Percentiles rank a stretch among this genome's conserved stretches.
phyloP scores from a whole-genome alignment of 495 filamentous ascomycete genomes.

The Pyronema omphalodes region DNA sequence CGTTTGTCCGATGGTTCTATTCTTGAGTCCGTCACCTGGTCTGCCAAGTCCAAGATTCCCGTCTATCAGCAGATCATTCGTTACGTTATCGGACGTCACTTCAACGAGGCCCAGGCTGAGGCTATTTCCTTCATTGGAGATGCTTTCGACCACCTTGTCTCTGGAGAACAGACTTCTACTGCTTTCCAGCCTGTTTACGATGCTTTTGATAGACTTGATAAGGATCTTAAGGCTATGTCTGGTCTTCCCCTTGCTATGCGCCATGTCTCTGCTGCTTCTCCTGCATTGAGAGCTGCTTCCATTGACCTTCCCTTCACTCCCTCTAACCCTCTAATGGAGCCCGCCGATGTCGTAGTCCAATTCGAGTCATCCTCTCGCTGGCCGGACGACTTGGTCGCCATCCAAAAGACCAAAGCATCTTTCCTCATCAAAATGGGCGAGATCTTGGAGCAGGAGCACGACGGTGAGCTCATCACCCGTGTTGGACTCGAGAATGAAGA shows the following conservation, averaged over 20 bases:
- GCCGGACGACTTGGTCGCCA: slow-evolving; percentile 77
- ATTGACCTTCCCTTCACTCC: slow-evolving; percentile 30
- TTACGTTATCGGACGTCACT: slow-evolving; percentile 51
- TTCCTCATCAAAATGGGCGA: slow-evolving; percentile 70
- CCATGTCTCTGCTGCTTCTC: slow-evolving; percentile 50
- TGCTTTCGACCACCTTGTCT: slow-evolving; percentile 38
- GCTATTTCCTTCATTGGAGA: slow-evolving; percentile 42
- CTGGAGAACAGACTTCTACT: slow-evolving; percentile 26
- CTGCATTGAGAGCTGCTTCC: slow-evolving; percentile 57
- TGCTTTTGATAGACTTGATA: slow-evolving; percentile 52
- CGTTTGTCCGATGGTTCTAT: slow-evolving; percentile 59
- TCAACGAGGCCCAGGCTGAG: slow-evolving; percentile 33
- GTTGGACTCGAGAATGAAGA: slow-evolving; percentile 65
- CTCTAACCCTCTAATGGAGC: slow-evolving; percentile 26
- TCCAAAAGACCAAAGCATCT: slow-evolving; percentile 84
- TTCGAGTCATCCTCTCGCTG: slow-evolving; percentile 88
- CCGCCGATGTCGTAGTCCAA: slow-evolving; percentile 56
- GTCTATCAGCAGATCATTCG: slow-evolving; percentile 63
- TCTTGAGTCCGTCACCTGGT: slow-evolving; percentile 69
- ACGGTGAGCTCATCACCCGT: slow-evolving; percentile 35
- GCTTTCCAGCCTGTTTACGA: slow-evolving; percentile 39
- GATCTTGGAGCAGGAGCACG: slow-evolving; percentile 38
- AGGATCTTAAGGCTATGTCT: slow-evolving; percentile 53
- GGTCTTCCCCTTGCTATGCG: slow-evolving; percentile 63
- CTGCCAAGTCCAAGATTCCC: slow-evolving; percentile 36